Percentiles rank a stretch among this genome's conserved stretches.
phyloP scores from a whole-genome alignment of 176 grass and related monocot genomes.

The Metroxylon sagu region DNA sequence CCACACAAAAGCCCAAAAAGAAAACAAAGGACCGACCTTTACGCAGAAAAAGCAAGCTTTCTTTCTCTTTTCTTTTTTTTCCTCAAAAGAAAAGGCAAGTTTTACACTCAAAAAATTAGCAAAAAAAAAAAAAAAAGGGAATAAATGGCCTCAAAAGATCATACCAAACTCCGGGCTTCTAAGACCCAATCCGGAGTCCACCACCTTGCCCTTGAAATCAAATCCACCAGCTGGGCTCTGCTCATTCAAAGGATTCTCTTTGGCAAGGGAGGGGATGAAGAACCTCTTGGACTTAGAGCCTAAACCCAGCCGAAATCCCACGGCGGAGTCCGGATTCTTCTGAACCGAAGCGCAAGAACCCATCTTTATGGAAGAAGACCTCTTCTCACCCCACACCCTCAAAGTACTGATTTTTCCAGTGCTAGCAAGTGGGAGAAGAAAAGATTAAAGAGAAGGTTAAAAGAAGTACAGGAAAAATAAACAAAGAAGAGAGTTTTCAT shows the following conservation, averaged over 20 bases:
- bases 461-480: too few relatives aligned
- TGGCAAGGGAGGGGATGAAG: slow-evolving; percentile 6
- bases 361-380: slow-evolving; percentile 5
- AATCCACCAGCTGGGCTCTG: slow-evolving; percentile 16
- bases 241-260: slow-evolving; percentile 13
- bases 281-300: slow-evolving; percentile 6
- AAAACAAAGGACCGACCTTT: neutral
- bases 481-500: too few relatives aligned
- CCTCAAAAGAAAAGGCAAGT: slow-evolving; percentile 12
- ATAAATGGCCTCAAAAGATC: slow-evolving; percentile 1
- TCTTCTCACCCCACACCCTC: too few relatives aligned
- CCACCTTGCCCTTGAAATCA: slow-evolving; percentile 22
- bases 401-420: too few relatives aligned
- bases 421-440: too few relatives aligned
- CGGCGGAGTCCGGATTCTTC: neutral
- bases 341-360: slow-evolving; percentile 13
- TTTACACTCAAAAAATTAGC: neutral
- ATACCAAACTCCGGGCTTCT: slow-evolving; percentile 55
- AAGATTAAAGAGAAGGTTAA: too few relatives aligned
- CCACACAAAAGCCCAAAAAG: too few relatives aligned
- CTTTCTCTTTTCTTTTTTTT: neutral
- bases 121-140: too few relatives aligned
- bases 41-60: neutral
- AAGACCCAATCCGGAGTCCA: slow-evolving; percentile 13
- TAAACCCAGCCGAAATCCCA: neutral